These are phyloP conservation scores for Coemansia sp. DNA, from an alignment of 192 early-diverging fungal genomes.

Conservation along the genomic window DNA sequence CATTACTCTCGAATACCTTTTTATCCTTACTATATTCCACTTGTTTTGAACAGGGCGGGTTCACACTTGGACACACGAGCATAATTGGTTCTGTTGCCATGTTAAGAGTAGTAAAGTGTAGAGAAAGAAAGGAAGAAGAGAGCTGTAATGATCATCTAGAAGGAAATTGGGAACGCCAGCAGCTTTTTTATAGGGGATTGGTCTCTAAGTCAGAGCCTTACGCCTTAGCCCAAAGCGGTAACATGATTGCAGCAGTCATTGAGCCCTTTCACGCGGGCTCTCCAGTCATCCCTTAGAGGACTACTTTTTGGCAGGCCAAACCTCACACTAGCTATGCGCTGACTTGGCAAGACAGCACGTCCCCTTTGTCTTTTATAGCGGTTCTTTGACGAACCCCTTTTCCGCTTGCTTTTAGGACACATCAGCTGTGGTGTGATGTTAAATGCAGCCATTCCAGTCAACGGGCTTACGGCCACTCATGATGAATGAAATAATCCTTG, in stretches of 20 bases:
- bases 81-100: not conserved
- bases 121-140: not conserved
- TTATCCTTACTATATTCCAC: not conserved
- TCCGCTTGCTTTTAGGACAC: not conserved
- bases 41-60: not conserved
- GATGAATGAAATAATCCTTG: conserved; percentile 1
- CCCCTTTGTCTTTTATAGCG: not conserved
- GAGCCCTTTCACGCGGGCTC: not conserved
- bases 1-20: not conserved
- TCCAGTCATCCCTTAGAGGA: not conserved
- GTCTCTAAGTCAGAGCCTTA: not conserved
- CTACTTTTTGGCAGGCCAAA: not conserved
- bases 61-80: not conserved
- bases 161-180: not conserved
- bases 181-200: not conserved
- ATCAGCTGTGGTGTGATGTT: no score
- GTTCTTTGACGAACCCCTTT: not conserved
- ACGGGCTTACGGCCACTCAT: not conserved
- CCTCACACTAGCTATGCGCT: not conserved
- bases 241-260: not conserved
- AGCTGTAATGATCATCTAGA: not conserved
- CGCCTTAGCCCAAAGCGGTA: not conserved
- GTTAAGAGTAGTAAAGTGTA: not conserved
- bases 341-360: not conserved
- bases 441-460: not conserved